A percentile compares a stretch with the other conserved stretches of the same genome.
Evolutionary conservation across 1,284 basidiomycete genomes (phyloP).

Genomic region (Macrocystidia cucumis): DNA sequence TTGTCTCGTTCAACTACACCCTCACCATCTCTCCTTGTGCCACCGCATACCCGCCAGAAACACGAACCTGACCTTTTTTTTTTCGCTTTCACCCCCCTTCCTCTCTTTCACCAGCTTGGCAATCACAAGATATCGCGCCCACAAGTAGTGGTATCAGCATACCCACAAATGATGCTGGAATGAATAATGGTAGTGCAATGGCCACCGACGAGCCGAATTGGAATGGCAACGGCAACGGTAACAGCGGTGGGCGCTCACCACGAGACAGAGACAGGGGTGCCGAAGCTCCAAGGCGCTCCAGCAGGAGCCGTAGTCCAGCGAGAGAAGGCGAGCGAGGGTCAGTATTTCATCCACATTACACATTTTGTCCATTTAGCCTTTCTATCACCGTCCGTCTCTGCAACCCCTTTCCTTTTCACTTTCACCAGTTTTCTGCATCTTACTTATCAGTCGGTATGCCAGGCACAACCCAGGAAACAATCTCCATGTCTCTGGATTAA

Average conservation of each 20-base stretch:
- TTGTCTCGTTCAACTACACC: too few relatives aligned
- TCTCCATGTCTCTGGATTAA: slow-evolving; percentile 89
- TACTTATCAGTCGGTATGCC: background rate
- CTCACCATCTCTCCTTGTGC: slow-evolving; percentile 10
- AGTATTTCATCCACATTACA: slow-evolving; percentile 17
- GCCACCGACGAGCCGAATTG: slow-evolving; percentile 28
- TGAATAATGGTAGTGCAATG: slow-evolving; percentile 36
- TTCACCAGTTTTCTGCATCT: slow-evolving; percentile 1
- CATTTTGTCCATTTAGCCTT: background rate
- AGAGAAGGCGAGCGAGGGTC: slow-evolving; percentile 48
- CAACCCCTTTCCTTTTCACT: too few relatives aligned
- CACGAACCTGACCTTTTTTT: slow-evolving; percentile 27
- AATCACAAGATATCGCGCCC: slow-evolving; percentile 70
- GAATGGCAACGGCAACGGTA: slow-evolving; percentile 35
- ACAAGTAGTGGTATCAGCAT: slow-evolving; percentile 58
- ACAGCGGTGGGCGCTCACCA: slow-evolving; percentile 38
- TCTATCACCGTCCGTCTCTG: slow-evolving; percentile 4
- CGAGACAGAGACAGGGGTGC: slow-evolving; percentile 29
- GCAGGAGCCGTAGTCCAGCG: slow-evolving; percentile 62
- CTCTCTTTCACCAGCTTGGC: slow-evolving; percentile 55
- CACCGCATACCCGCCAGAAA: slow-evolving; percentile 16
- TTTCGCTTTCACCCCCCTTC: slow-evolving; percentile 16
- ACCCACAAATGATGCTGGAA: slow-evolving; percentile 45
- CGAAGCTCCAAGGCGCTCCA: slow-evolving; percentile 52
- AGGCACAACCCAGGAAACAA: slow-evolving; percentile 89